Base-by-base conservation (phyloP, 345 rosid species). In the Populus simonii region DNA sequence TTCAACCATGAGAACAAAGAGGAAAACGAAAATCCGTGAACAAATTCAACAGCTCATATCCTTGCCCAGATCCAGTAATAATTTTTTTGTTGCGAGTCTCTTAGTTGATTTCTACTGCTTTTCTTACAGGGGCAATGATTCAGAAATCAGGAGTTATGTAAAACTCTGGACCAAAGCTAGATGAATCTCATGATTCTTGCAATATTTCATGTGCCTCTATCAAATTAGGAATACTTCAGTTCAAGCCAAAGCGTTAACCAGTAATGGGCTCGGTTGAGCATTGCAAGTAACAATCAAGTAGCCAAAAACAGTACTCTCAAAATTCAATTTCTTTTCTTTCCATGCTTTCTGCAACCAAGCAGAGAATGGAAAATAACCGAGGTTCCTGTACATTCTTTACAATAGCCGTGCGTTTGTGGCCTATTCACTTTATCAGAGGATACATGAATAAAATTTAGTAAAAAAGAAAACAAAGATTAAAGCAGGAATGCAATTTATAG, bases 311-410 rank as follows among this genome's bases (percentile, higher is more conserved):
- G 23, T 17, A 20, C 59, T 18, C 23, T 53, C 33, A 27, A 63
- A 23, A 31, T 10, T 20, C 70, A 39, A 38, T 47, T 47, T 16
- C 41, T 29, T 51, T 25, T 43, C 20, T 12, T 70, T 45, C 27
- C 20, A 66, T 43, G 8, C 15, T 18, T 38, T 67, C 70, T 35
- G 70, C 70, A 29, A 29, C 7, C 22, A 33, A 11, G 15, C 63
- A 72, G 20, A 22, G 51, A 13, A 15, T 3, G 18, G 9, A 66
- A 31, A 16, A 6, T 16, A 12, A 73, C 49, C 23, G 5, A 35
- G 38, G 13, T 73, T 57, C 51, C 68, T 61, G 20, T 73, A 23
- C 47, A 17, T 25, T 72, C 77, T 74, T 74, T 63, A 43, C 43
- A n/a, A 57, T 57, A 57, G 27, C 63, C 63, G 63, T 23, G 63